Evolutionary conservation across 2,329 filamentous ascomycete species (phyloP).

Genomic region (Biscogniauxia sp.): DNA sequence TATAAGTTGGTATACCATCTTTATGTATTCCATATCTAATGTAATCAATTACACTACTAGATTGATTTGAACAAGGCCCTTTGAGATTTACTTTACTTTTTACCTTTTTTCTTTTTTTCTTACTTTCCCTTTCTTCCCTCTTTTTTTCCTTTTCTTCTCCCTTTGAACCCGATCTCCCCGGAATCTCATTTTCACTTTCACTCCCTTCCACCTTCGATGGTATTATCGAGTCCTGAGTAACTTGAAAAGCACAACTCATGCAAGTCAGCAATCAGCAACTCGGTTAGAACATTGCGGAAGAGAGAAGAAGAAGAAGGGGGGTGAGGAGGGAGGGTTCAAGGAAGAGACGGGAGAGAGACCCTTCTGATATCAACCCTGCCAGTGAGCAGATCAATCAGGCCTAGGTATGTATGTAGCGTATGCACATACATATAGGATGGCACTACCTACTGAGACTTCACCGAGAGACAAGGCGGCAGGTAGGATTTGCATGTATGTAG

Average conservation of each 20-base stretch:
- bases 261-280: background rate
- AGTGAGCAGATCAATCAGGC: background rate
- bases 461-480: conserved; percentile 7
- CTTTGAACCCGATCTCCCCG: too few species aligned
- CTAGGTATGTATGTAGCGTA: background rate
- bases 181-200: background rate
- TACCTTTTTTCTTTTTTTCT: too few species aligned
- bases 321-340: too few species aligned
- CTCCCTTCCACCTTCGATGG: background rate
- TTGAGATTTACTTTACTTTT: too few species aligned
- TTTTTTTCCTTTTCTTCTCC: too few species aligned
- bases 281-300: background rate
- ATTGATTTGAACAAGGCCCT: too few species aligned
- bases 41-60: too few species aligned
- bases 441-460: background rate
- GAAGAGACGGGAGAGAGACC: too few species aligned
- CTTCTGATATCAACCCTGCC: background rate
- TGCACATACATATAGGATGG: background rate
- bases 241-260: background rate
- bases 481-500: background rate
- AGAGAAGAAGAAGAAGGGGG: too few species aligned
- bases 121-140: too few species aligned
- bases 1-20: too few species aligned
- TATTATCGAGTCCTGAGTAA: background rate
- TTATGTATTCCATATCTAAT: too few species aligned